These are phyloP conservation scores for Diaporthe velutina DNA, from an alignment of 2,329 filamentous ascomycete species.

Conservation along the genomic window DNA sequence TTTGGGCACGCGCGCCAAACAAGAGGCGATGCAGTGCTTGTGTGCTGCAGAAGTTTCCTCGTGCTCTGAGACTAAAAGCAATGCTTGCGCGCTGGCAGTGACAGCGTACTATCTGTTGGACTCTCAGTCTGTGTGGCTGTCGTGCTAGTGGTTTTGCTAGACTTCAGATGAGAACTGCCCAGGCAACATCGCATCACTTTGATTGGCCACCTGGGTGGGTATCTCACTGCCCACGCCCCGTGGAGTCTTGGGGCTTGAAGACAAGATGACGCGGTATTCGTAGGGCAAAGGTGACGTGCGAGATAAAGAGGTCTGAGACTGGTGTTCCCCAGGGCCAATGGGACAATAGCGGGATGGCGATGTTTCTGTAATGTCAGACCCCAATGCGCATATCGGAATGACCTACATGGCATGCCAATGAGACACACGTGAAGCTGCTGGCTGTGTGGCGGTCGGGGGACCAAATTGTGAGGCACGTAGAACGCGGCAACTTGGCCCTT, in stretches of 20 bases:
- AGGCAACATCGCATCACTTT: constrained; percentile 4
- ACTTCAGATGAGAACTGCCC: constrained; percentile 31
- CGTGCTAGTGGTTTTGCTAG: constrained; percentile 26
- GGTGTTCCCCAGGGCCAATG: constrained; percentile 28
- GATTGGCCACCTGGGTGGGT: background rate
- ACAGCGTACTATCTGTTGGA: constrained; percentile 1
- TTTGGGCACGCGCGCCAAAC: constrained; percentile 1
- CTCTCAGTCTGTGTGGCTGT: constrained; percentile 21
- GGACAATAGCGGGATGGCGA: constrained; percentile 15
- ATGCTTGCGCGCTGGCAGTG: constrained; percentile 16
- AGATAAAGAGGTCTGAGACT: constrained; percentile 31
- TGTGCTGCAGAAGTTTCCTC: constrained; percentile 30
- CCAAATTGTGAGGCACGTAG: constrained; percentile 5
- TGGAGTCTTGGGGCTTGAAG: constrained; percentile 17
- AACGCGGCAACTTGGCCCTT: constrained; percentile 16
- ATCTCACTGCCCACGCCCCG: constrained; percentile 24
- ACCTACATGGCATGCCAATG: constrained; percentile 17
- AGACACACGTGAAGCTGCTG: constrained; percentile 26
- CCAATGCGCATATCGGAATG: constrained; percentile 31
- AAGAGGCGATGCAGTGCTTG: constrained; percentile 24
- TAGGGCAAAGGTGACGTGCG: constrained; percentile 27
- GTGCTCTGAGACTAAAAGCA: constrained; percentile 30
- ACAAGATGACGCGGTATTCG: constrained; percentile 31
- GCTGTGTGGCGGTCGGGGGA: constrained; percentile 4
- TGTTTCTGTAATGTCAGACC: constrained; percentile 35